Conservation (phyloP, 2,329 filamentous ascomycete genomes). For the Penicillium brevicompactum region DNA sequence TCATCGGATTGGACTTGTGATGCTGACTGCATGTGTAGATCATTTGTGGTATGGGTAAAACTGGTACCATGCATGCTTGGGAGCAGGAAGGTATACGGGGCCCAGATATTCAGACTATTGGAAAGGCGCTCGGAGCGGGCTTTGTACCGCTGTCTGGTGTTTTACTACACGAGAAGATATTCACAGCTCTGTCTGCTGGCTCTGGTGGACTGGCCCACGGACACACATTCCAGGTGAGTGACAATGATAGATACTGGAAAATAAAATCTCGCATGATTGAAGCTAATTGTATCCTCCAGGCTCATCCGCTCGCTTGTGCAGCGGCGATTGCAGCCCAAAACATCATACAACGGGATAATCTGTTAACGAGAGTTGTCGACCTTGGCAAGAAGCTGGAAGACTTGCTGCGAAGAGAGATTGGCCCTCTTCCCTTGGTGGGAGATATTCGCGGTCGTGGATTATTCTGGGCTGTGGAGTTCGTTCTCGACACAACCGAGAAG, state of each 20-base stretch:
- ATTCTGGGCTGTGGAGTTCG: constrained; percentile 51
- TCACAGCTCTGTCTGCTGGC: constrained; percentile 45
- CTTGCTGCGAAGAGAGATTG: constrained; percentile 28
- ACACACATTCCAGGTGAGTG: constrained; percentile 55
- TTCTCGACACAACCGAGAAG: constrained; percentile 14
- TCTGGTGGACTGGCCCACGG: constrained; percentile 52
- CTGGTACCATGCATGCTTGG: constrained; percentile 50
- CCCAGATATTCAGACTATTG: constrained; percentile 59
- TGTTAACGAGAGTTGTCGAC: constrained; percentile 48
- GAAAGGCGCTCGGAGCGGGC: constrained; percentile 55
- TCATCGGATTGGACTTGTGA: background rate
- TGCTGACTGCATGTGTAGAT: constrained; percentile 7
- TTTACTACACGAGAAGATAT: constrained; percentile 51
- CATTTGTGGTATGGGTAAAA: constrained; percentile 62
- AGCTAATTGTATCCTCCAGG: constrained; percentile 25
- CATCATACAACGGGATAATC: constrained; percentile 56
- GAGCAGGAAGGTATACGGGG: constrained; percentile 52
- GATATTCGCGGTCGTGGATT: constrained; percentile 58
- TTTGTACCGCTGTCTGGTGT: constrained; percentile 50
- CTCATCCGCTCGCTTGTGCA: constrained; percentile 55
- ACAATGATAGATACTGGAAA: too few species aligned
- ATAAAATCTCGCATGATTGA: background rate
- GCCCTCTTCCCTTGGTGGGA: constrained; percentile 49
- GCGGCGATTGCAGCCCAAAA: constrained; percentile 60
- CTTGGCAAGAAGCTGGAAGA: constrained; percentile 16